Evolutionary conservation across 768 basidiomycete species (phyloP), one percentile per base, ranked within the genome.

Genomic region (Xerocomellus chrysenteron): DNA sequence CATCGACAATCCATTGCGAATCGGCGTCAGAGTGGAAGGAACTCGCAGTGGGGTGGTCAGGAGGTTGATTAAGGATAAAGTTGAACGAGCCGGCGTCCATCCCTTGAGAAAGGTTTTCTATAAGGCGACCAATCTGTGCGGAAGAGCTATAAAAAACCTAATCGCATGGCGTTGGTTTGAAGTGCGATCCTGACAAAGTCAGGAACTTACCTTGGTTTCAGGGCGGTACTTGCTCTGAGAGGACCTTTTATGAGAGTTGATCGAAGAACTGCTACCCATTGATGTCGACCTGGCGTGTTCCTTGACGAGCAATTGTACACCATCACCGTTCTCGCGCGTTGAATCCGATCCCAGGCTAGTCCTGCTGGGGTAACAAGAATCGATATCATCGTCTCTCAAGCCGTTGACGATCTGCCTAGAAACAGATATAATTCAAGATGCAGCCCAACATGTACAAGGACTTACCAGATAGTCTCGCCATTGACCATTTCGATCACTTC

Each of bases 21-120:
- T 87, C 85, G 58, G 80, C 73, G 42, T 82, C 83, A 32, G 89
- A 84, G 58, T 86, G 76, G 40, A 77, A 49, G 19, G 88, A 88
- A 40, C 83, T 85, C 28, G 87, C 76, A 17, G 80, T 72, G 19
- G 89, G 86, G 61, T 85, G 85, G 50, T 76, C 75, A 72, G 75
- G 66, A 36, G 61, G 55, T 50, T 68, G 60, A 61, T 76, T 71
- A 13, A 84, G 81, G 37, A 79, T 66, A 66, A 92, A 83, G 66
- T 92, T 92, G 78, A 92, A 92, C 37, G 90, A 87, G 45, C 90
- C 92, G 41, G 89, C 79, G 60, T 94, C 92, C 76, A 85, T 84
- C 33, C 85, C 87, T 68, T 86, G 86, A 46, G 91, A 92, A 67
- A 94, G 82, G 64, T 75, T 84, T 67, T 94, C 92, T 55, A 94